phyloP scores from a whole-genome alignment of 2,329 filamentous ascomycete genomes.

The Alternaria sp. region DNA sequence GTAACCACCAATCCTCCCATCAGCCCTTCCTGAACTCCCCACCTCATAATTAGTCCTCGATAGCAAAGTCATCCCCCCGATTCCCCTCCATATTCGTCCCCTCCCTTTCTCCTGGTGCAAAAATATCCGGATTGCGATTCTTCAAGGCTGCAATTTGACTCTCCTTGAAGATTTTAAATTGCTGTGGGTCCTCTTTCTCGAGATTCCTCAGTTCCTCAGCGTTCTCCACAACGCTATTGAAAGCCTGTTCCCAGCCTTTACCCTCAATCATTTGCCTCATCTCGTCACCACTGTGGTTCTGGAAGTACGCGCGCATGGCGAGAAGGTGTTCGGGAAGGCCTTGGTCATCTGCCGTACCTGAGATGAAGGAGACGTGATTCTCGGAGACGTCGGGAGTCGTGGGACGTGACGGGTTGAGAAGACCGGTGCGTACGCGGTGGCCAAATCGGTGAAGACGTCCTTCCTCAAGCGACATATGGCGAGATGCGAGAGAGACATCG shows the following conservation, averaged over 20 bases:
- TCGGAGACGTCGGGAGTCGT: slow-evolving; percentile 25
- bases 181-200: slow-evolving; percentile 51
- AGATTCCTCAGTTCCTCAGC: slow-evolving; percentile 72
- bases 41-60: slow-evolving; percentile 8
- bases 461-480: slow-evolving; percentile 73
- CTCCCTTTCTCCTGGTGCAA: slow-evolving; percentile 20
- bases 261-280: slow-evolving; percentile 63
- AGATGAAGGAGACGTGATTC: slow-evolving; percentile 30
- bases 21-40: not conserved
- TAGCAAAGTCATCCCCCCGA: slow-evolving; percentile 7
- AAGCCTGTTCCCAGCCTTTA: slow-evolving; percentile 68
- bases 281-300: slow-evolving; percentile 69
- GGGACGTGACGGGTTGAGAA: slow-evolving; percentile 56
- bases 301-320: slow-evolving; percentile 70
- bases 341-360: slow-evolving; percentile 48
- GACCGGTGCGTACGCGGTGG: slow-evolving; percentile 71
- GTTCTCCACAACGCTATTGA: slow-evolving; percentile 71
- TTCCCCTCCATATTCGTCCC: not conserved
- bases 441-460: slow-evolving; percentile 74
- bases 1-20: not conserved
- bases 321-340: slow-evolving; percentile 55
- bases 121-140: slow-evolving; percentile 42
- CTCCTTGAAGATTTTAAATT: slow-evolving; percentile 46
- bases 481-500: slow-evolving; percentile 73
- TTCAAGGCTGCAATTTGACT: slow-evolving; percentile 51